Conservation (phyloP, 495 filamentous ascomycete species). For the Bathelium albidoporum region DNA sequence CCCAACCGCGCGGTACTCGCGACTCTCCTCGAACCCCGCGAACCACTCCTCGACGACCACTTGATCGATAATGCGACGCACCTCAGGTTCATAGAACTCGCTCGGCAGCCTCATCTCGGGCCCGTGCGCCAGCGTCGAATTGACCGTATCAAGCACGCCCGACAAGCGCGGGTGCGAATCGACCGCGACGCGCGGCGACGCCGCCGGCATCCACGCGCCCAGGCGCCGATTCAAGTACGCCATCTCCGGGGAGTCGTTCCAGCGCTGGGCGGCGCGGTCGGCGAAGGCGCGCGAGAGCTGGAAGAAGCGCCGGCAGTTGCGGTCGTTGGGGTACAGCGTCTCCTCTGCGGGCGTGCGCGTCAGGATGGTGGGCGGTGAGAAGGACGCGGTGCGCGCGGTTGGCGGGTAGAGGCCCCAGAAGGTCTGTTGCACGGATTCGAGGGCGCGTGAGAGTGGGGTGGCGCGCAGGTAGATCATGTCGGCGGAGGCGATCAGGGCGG, state of each 20-base stretch:
- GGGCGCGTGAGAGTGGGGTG: constrained; percentile 72
- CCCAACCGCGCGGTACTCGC: constrained; percentile 76
- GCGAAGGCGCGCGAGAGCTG: constrained; percentile 75
- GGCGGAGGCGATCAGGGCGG: constrained; percentile 49
- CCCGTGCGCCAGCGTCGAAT: constrained; percentile 78
- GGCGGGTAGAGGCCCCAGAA: constrained; percentile 84
- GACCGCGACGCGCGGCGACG: constrained; percentile 57
- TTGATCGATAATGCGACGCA: constrained; percentile 56
- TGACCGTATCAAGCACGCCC: constrained; percentile 90
- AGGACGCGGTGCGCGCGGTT: constrained; percentile 48
- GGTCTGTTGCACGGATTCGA: constrained; percentile 81
- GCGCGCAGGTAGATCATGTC: constrained; percentile 76
- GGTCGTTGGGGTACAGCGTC: constrained; percentile 86
- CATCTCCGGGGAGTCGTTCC: constrained; percentile 79
- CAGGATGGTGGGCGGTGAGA: constrained; percentile 66
- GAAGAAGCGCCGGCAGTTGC: constrained; percentile 71
- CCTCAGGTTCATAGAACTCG: constrained; percentile 80
- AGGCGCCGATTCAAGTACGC: constrained; percentile 64
- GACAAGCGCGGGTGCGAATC: constrained; percentile 75
- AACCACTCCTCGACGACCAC: constrained; percentile 93
- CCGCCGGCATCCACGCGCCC: constrained; percentile 76
- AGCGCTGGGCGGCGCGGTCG: constrained; percentile 64
- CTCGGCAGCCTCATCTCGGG: constrained; percentile 62
- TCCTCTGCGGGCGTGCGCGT: constrained; percentile 66
- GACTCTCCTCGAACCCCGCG: constrained; percentile 68